A percentile compares a stretch with the other conserved stretches of the same genome.
phyloP scores from a whole-genome alignment of 495 filamentous ascomycete genomes.

The Evansstolkia leycettana region DNA sequence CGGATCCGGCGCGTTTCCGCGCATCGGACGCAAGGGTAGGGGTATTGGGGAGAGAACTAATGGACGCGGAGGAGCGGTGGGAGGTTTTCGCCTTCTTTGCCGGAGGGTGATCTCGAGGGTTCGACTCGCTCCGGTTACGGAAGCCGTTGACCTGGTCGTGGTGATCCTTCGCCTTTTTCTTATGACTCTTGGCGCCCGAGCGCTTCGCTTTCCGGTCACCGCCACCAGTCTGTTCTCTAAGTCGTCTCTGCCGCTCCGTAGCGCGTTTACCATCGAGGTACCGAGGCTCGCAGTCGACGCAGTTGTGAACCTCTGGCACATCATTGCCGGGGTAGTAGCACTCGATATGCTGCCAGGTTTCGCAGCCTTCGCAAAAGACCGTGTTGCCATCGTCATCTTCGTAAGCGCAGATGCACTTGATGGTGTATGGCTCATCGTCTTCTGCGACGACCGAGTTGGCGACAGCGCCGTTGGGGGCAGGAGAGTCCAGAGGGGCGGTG shows the following conservation, averaged over 20 bases:
- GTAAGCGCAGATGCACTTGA: conserved; percentile 94
- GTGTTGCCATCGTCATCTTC: conserved; percentile 94
- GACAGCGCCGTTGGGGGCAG: conserved; percentile 43
- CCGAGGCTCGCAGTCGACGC: conserved; percentile 73
- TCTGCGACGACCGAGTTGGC: conserved; percentile 41
- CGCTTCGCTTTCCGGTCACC: conserved; percentile 54
- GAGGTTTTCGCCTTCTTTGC: conserved; percentile 64
- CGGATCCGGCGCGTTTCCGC: conserved; percentile 42
- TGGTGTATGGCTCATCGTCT: conserved; percentile 86
- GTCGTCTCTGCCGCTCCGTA: conserved; percentile 47
- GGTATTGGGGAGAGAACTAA: conserved; percentile 41
- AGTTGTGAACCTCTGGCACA: conserved; percentile 75
- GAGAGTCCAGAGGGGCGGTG: conserved; percentile 40
- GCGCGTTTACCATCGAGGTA: conserved; percentile 58
- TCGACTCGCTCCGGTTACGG: conserved; percentile 38
- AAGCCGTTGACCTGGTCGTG: conserved; percentile 26
- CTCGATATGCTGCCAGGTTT: conserved; percentile 95
- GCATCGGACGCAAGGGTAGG: conserved; percentile 23
- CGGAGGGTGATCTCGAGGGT: conserved; percentile 41
- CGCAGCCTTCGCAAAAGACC: conserved; percentile 88
- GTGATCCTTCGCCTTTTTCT: conserved; percentile 52
- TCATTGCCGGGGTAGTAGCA: conserved; percentile 77
- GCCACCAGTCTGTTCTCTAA: conserved; percentile 49
- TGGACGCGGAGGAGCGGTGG: conserved; percentile 60
- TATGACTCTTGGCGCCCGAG: conserved; percentile 55